These are phyloP conservation scores for Calocybe gangraenosa DNA, from an alignment of 768 basidiomycete species.

Conservation along the genomic window DNA sequence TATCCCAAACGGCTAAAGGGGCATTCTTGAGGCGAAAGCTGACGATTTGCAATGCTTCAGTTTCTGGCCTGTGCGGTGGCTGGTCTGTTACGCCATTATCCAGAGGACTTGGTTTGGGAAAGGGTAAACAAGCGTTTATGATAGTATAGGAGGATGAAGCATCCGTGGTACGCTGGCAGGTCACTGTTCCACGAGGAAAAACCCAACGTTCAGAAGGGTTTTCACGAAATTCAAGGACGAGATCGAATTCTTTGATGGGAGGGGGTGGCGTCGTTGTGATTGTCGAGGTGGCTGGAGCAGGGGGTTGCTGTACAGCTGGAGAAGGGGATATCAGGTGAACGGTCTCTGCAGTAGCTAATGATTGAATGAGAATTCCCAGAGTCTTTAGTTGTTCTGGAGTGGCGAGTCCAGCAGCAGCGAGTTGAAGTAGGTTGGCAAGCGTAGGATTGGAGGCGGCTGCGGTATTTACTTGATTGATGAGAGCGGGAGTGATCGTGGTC, in stretches of 20 bases:
- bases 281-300: constrained; percentile 11
- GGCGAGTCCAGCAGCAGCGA: constrained; percentile 60
- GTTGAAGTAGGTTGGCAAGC: constrained; percentile 61
- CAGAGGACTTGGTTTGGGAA: constrained; percentile 17
- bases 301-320: constrained; percentile 1
- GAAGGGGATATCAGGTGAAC: constrained; percentile 14
- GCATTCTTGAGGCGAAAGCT: constrained; percentile 47
- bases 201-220: constrained; percentile 59
- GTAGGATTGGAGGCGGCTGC: constrained; percentile 66
- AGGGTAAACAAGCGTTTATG: constrained; percentile 43
- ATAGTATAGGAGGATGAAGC: constrained; percentile 27
- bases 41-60: constrained; percentile 27
- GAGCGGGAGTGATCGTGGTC: constrained; percentile 48
- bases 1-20: constrained; percentile 50
- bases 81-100: constrained; percentile 4
- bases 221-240: constrained; percentile 71
- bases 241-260: constrained; percentile 58
- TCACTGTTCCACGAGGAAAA: constrained; percentile 56
- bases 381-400: constrained; percentile 62
- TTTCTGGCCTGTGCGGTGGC: neutral
- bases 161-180: constrained; percentile 35
- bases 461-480: constrained; percentile 61
- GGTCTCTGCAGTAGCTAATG: constrained; percentile 39
- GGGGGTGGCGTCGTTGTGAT: constrained; percentile 13
- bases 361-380: constrained; percentile 70